Base-by-base conservation (phyloP, 2,329 filamentous ascomycete species). In the Alternaria sp. region DNA sequence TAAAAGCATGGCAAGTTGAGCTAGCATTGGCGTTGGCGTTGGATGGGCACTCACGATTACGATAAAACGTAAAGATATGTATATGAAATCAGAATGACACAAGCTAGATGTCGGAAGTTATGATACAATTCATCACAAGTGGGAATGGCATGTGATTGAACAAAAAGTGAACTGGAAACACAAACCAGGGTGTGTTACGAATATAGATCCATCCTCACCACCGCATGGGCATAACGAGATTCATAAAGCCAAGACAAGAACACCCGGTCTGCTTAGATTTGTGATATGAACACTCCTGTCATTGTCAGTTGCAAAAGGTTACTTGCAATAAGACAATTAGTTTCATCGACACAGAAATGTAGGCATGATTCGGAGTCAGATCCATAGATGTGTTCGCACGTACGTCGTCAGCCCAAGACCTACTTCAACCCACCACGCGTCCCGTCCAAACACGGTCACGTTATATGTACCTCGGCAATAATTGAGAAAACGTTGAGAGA, bases 401-500 rank as follows among this genome's bases (percentile, higher is more conserved):
- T 18, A 7, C n/a, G 4, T 41, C 18, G 30, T 34, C 12, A 11
- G 44, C 28, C 8, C 14, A 22, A 16, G 30, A 36, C 14, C 28
- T 16, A 11, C 24, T 18, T 24, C 30, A 36, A 36, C n/a, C 11
- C 26, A 18, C 16, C 9, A 32, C n/a, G 16, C 26, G 14, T 36
- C n/a, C 26, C 34, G 2, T 20, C 11, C 22, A 41, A 49, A 51
- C 18, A 38, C 14, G 16, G 46, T 22, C 20, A 49, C 32, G 34
- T 18, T 42, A 18, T 24, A 20, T 51, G 54, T 57, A 5, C 54
- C 54, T 57, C 54, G 43, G 54, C 46, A 49, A 48, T 9, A 51
- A 55, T 3, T 28, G 20, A 28, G 28, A 28, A 48, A 28, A 47
- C 39, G 36, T 44, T 36, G 24, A 22, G 34, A 36, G 14, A 39